Evolutionary conservation across 1,284 basidiomycete species (phyloP).

Genomic region (Leccinum variabile): DNA sequence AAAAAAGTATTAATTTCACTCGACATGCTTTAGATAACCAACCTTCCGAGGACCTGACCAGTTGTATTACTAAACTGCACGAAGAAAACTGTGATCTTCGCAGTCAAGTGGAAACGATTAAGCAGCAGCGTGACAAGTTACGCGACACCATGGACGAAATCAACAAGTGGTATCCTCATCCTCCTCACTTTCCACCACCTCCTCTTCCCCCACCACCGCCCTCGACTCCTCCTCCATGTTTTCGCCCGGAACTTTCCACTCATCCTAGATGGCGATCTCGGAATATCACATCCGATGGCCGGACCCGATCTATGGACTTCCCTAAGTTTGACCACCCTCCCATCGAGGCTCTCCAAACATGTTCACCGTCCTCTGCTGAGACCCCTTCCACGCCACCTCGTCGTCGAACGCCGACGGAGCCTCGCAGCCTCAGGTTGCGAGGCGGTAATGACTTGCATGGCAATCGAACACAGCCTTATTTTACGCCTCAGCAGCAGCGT

Average conservation of each 20-base stretch:
- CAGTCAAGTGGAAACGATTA: conserved; percentile 12
- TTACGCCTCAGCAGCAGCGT: background rate
- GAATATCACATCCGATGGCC: background rate
- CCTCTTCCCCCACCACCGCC: background rate
- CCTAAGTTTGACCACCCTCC: conserved; percentile 19
- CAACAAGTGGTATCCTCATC: conserved; percentile 9
- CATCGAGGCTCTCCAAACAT: conserved; percentile 21
- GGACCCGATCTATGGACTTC: background rate
- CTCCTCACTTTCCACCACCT: background rate
- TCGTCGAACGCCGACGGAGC: conserved; percentile 13
- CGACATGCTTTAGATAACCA: conserved; percentile 11
- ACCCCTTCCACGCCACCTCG: conserved; percentile 1
- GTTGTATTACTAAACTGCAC: conserved; percentile 26
- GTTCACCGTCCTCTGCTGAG: conserved; percentile 14
- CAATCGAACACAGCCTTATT: background rate
- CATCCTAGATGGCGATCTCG: conserved; percentile 26
- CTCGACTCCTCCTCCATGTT: background rate
- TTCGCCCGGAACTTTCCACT: conserved; percentile 8
- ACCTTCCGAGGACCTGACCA: conserved; percentile 9
- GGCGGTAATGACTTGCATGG: background rate
- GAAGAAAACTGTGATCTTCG: conserved; percentile 18
- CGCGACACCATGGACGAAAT: conserved; percentile 21
- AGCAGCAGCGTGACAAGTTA: conserved; percentile 10
- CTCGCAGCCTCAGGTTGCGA: conserved; percentile 8
- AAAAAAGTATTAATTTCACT: conserved; percentile 25